Conservation (phyloP, 495 filamentous ascomycete genomes). For the Talaromyces liani region DNA sequence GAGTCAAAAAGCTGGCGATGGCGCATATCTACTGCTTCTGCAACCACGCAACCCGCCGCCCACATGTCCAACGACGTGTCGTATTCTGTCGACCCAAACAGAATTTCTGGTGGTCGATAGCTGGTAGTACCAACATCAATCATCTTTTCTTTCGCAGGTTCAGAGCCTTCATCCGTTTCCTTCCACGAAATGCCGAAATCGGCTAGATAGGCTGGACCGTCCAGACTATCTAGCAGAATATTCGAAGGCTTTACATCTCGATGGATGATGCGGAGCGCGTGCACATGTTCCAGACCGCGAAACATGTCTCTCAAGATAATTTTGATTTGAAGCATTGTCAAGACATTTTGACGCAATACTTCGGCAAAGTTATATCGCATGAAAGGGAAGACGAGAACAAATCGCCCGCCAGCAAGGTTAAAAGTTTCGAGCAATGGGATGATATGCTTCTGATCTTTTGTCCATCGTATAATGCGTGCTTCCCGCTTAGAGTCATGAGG, state of each 20-base stretch:
- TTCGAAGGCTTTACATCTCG: constrained; percentile 93
- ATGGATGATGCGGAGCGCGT: constrained; percentile 72
- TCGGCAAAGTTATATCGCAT: constrained; percentile 61
- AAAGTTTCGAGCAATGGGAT: constrained; percentile 68
- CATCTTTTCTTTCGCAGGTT: constrained; percentile 64
- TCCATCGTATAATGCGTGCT: constrained; percentile 56
- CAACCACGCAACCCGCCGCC: constrained; percentile 79
- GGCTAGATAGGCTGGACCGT: constrained; percentile 67
- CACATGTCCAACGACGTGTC: constrained; percentile 72
- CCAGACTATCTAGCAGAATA: constrained; percentile 59
- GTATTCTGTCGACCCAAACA: constrained; percentile 79
- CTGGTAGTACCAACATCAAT: constrained; percentile 88
- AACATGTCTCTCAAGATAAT: constrained; percentile 60
- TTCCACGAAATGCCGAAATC: constrained; percentile 94
- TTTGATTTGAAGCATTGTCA: constrained; percentile 37
- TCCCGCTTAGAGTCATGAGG: constrained; percentile 80
- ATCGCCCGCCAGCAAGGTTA: constrained; percentile 56
- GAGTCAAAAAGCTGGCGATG: constrained; percentile 68
- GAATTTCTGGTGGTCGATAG: constrained; percentile 82
- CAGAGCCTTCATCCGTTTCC: constrained; percentile 48
- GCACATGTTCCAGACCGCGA: constrained; percentile 62
- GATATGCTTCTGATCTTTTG: constrained; percentile 37
- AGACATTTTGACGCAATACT: constrained; percentile 43
- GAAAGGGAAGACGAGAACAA: constrained; percentile 81
- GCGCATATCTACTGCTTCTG: constrained; percentile 45